Evolutionary conservation across 2,329 filamentous ascomycete species (phyloP), one percentile per base, ranked within the genome.

Genomic region (Neonectria ditissima): DNA sequence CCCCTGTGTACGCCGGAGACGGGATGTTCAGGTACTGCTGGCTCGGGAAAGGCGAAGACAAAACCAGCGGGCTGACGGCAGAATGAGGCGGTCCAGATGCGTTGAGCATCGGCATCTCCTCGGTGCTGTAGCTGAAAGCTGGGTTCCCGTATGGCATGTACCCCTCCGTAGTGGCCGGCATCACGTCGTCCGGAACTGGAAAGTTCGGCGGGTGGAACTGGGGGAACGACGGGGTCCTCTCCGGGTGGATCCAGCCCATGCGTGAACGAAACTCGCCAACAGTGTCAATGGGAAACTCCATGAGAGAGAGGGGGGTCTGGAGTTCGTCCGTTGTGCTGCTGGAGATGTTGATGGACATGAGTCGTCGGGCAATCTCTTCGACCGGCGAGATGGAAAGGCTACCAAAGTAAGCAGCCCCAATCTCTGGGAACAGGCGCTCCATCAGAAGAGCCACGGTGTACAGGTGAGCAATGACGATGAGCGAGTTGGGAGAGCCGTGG

Each of bases 371-470:
- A 73, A 97, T 97, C 75, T 96, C 91, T 77, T 97, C 93, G 32
- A 98, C 89, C 0, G 94, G 93, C 2, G 86, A 84, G 48, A 97
- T 86, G 16, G 92, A 91, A 69, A 97, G 84, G 70, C 90, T 91
- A 51, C 92, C 92, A 72, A 95, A 94, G 78, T 97, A 97, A 52
- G 93, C 91, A 20, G 93, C 91, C 50, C 94, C 94, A 70, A 97
- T 91, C 76, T 97, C 93, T 3, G 94, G 94, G 77, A 97, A 97
- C 65, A 97, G 86, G 16, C 93, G 92, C 80, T 97, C 94, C 80
- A 98, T 87, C 41, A 93, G 88, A 63, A 98, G 84, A 4, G 93
- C 94, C 18, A 94, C 89, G 0, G 93, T 94, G 80, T 97, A 98
- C 78, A 97, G 93, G 76, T 98, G 92, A 11, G 94, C 92, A 58